These are phyloP conservation scores for Lanmaoa pseudosensibilis DNA, from an alignment of 768 basidiomycete species.

Conservation along the genomic window DNA sequence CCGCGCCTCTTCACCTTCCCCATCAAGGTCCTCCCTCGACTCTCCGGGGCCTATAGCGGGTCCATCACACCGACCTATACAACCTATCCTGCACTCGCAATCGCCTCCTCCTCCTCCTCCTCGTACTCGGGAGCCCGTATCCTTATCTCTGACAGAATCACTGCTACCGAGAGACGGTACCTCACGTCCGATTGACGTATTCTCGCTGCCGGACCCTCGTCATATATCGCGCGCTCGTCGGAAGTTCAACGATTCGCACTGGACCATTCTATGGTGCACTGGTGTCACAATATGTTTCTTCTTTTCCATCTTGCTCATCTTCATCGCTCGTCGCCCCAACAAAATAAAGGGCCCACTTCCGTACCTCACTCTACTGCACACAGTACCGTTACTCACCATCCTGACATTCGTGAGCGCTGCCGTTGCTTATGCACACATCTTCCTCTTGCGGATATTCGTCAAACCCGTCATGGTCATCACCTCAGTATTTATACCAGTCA, in stretches of 20 bases:
- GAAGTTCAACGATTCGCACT: constrained; percentile 72
- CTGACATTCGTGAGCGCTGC: constrained; percentile 69
- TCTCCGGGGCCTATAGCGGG: constrained; percentile 35
- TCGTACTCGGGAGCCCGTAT: constrained; percentile 46
- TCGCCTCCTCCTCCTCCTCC: constrained; percentile 40
- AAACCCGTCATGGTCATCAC: constrained; percentile 81
- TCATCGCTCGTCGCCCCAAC: constrained; percentile 50
- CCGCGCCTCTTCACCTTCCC: constrained; percentile 45
- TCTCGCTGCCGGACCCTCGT: constrained; percentile 75
- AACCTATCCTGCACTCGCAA: constrained; percentile 38
- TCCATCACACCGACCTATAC: constrained; percentile 29
- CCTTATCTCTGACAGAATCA: constrained; percentile 77
- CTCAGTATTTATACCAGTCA: constrained; percentile 71
- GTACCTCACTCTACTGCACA: constrained; percentile 73
- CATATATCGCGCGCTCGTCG: constrained; percentile 61
- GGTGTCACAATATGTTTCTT: constrained; percentile 61
- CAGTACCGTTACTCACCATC: constrained; percentile 73
- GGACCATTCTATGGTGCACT: constrained; percentile 67
- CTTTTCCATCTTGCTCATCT: constrained; percentile 63
- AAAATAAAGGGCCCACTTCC: constrained; percentile 38
- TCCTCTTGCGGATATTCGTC: constrained; percentile 77
- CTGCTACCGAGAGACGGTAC: constrained; percentile 73
- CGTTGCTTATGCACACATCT: constrained; percentile 72
- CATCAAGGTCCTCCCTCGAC: constrained; percentile 33
- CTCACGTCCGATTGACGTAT: constrained; percentile 63